Evolutionary conservation across 495 filamentous ascomycete species (phyloP), one percentile per base, ranked within the genome.

Genomic region (Lichenothelia convexa): DNA sequence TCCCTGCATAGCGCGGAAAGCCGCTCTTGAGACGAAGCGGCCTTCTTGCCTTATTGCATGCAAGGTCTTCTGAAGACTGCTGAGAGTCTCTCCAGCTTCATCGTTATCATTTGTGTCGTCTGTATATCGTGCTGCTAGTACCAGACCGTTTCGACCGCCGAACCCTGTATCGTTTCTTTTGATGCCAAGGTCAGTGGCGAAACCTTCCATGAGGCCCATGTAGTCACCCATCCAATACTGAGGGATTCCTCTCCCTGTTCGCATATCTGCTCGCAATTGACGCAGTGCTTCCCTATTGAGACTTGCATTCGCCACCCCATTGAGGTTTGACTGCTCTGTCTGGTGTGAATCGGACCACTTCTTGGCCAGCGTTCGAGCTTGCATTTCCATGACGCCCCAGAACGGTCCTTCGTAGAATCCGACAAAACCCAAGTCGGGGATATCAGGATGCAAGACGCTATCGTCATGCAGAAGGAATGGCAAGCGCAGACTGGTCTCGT

Each of bases 331-430:
- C n/a, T n/a, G n/a, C n/a, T n/a, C n/a, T n/a, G n/a, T n/a, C n/a
- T n/a, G n/a, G n/a, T 29, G 24, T 29, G 24, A 9, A 29, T 32
- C 21, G 23, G 19, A 45, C 62, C 70, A 72, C 12, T 47, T 34
- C 3, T 50, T 38, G 0, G 64, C 65, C 2, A 89, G 47, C 39
- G 74, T 71, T 11, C 73, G 68, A 0, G 81, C 79, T 54, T 92
- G 85, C 70, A 84, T 74, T 48, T 93, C 84, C 65, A 87, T 78
- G 1, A 80, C 68, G 0, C 77, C 78, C 78, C 82, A 93, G 54
- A 79, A 92, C 0, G 84, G 80, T 1, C 80, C 78, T 23, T 80
- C 69, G 51, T 92, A 87, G 54, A 87, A 78, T 3, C 85, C 85
- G 0, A 91, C 73, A 41, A 92, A 92, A 0, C 78, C 80, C 1